Percentiles rank a stretch among this genome's conserved stretches.
phyloP scores from a whole-genome alignment of 2,329 filamentous ascomycete species.

The Pseudomassariella vexata region DNA sequence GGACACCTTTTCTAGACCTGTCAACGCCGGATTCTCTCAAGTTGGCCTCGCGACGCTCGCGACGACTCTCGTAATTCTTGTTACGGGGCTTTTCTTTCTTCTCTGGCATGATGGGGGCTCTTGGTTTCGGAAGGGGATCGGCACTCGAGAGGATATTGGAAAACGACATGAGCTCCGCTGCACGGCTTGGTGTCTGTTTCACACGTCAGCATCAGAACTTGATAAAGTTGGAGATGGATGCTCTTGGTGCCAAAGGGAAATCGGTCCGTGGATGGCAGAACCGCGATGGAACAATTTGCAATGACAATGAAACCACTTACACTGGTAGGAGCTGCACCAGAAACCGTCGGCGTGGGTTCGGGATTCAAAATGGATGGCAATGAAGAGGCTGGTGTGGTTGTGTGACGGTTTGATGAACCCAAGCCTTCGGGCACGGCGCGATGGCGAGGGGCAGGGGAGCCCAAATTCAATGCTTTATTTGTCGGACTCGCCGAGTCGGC shows the following conservation, averaged over 20 bases:
- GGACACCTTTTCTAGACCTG: conserved; percentile 37
- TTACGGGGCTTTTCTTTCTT: conserved; percentile 30
- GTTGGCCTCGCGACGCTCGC: conserved; percentile 45
- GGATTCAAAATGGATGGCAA: conserved; percentile 26
- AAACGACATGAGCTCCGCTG: conserved; percentile 88
- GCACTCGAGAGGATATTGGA: conserved; percentile 86
- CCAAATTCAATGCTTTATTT: conserved; percentile 23
- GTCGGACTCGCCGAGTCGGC: conserved; percentile 19
- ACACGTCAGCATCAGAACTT: conserved; percentile 9
- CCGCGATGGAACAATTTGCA: too few relatives aligned
- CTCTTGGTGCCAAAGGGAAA: too few relatives aligned
- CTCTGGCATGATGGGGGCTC: conserved; percentile 28
- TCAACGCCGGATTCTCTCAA: conserved; percentile 40
- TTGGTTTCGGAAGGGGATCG: conserved; percentile 56
- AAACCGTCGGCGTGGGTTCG: conserved; percentile 18
- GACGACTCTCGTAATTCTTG: conserved; percentile 42
- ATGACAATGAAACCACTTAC: conserved; percentile 19
- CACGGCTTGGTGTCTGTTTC: conserved; percentile 62
- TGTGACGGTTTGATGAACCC: conserved; percentile 17
- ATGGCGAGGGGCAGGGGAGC: conserved; percentile 22
- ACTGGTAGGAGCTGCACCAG: conserved; percentile 17
- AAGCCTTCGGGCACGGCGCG: conserved; percentile 18
- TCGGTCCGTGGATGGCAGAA: too few relatives aligned
- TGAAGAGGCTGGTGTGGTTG: conserved; percentile 22
- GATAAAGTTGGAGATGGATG: too few relatives aligned